Base-by-base conservation (phyloP, 2,329 filamentous ascomycete species). In the Hirsutella rhossiliensis region DNA sequence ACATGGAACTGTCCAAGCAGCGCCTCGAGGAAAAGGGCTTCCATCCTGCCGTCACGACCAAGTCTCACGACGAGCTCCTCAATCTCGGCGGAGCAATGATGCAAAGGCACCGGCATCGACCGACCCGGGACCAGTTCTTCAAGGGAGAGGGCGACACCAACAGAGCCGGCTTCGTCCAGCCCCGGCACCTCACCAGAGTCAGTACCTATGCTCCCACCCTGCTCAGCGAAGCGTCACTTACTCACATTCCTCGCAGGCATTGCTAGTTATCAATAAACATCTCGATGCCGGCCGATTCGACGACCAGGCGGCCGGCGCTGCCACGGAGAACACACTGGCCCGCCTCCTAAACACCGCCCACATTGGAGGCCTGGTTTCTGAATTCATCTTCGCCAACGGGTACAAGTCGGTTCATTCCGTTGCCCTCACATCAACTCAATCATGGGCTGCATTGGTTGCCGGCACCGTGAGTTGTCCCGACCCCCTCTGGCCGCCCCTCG, bases 361-460 rank as follows among this genome's bases (percentile, higher is more conserved):
- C 15, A 34, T 56, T n/a, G 54, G 55, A 3, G 48, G 49, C 1
- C 42, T 43, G 12, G 41, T 56, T 4, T 27, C 50, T 11, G 37
- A 48, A 4, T 12, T 19, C 5, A 15, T 57, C 17, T 56, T 56
- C 1, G 46, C 45, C 1, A 19, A 53, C 1, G 61, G 61, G 0
- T 50, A 54, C 41, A 50, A 46, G 11, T 36, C 52, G 3, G 47
- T 57, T 0, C 42, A 57, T 5, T 47, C 47, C 1, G 30, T 59
- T 5, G 55, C 58, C 0, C 32, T 51, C 2, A 46, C 54, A 3
- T 54, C 50, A 17, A 52, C 49, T 2, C 12, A 45, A 5, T 42
- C 50, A 5, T 64, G 57, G 53, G 32, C 40, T 3, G 43, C 52
- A 2, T 19, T 63, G 4, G 48, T 50, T 7, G 45, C 42, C 5